These are phyloP conservation scores for Eucalyptus microcorys DNA, from an alignment of 345 rosid genomes.

Conservation along the genomic window DNA sequence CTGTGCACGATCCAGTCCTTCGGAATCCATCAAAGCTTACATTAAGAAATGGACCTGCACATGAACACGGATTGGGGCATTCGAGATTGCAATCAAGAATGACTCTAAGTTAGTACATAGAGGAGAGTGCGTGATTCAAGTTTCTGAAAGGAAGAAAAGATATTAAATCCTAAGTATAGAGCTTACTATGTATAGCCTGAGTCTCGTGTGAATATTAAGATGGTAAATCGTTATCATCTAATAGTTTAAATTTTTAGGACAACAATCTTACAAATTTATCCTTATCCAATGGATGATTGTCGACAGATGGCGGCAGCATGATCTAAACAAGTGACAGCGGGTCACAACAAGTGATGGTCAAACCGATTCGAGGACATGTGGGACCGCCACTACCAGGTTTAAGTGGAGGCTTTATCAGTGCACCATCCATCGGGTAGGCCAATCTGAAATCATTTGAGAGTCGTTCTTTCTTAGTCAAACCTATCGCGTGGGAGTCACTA, in stretches of 20 bases:
- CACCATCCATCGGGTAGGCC: not conserved
- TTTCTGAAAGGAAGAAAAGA: not conserved
- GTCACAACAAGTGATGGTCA: not conserved
- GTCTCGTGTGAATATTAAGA: not conserved
- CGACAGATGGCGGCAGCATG: not conserved
- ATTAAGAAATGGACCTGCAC: not conserved
- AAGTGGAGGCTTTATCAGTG: not conserved
- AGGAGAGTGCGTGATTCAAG: no score
- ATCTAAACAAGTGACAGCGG: not conserved
- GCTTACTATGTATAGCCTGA: not conserved
- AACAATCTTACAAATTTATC: not conserved
- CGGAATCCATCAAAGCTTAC: not conserved
- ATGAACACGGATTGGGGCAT: not conserved
- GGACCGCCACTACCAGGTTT: not conserved
- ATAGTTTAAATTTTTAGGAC: fast-evolving
- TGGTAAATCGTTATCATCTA: fast-evolving
- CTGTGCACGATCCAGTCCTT: not conserved
- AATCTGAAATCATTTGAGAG: not conserved
- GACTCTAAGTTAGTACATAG: not conserved
- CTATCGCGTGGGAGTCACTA: not conserved
- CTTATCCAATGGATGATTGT: not conserved
- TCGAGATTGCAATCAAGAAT: not conserved
- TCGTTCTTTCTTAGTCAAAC: not conserved
- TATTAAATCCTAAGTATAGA: not conserved
- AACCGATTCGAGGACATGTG: not conserved